A percentile compares a stretch with the other conserved stretches of the same genome.
Evolutionary conservation across 768 basidiomycete species (phyloP).

Genomic region (Holtermanniella nyarrowii): DNA sequence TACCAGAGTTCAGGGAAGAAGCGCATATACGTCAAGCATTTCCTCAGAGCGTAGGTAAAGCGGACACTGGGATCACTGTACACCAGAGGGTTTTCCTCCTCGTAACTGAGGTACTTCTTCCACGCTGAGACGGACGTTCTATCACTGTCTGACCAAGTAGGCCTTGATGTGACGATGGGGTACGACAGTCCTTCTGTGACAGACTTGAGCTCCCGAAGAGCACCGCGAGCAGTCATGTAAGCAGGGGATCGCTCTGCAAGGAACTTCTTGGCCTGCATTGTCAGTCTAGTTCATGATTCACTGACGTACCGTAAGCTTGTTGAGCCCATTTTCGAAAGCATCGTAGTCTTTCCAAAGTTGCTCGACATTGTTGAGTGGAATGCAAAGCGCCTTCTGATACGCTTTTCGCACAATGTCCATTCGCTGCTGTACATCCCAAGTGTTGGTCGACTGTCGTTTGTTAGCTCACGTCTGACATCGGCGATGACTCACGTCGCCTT

Average conservation of each 20-base stretch:
- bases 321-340: conserved; percentile 76
- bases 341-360: conserved; percentile 88
- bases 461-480: conserved; percentile 5
- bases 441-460: conserved; percentile 53
- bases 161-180: conserved; percentile 55
- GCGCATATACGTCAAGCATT: conserved; percentile 82
- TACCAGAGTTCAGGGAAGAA: conserved; percentile 94
- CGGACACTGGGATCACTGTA: conserved; percentile 70
- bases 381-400: conserved; percentile 86
- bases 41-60: conserved; percentile 71
- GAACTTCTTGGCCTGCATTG: conserved; percentile 79
- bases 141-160: conserved; percentile 64
- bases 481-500: conserved; percentile 54
- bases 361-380: conserved; percentile 88
- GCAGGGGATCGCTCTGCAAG: conserved; percentile 82
- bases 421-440: conserved; percentile 93
- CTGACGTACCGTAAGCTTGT: conserved; percentile 63
- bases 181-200: conserved; percentile 56
- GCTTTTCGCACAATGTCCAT: conserved; percentile 86
- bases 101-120: conserved; percentile 90
- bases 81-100: conserved; percentile 86
- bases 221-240: conserved; percentile 89
- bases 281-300: neutral
- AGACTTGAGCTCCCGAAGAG: conserved; percentile 65
- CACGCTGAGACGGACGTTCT: conserved; percentile 69